Conservation (phyloP, 2,329 filamentous ascomycete species). For the Fusarium caatingaense region DNA sequence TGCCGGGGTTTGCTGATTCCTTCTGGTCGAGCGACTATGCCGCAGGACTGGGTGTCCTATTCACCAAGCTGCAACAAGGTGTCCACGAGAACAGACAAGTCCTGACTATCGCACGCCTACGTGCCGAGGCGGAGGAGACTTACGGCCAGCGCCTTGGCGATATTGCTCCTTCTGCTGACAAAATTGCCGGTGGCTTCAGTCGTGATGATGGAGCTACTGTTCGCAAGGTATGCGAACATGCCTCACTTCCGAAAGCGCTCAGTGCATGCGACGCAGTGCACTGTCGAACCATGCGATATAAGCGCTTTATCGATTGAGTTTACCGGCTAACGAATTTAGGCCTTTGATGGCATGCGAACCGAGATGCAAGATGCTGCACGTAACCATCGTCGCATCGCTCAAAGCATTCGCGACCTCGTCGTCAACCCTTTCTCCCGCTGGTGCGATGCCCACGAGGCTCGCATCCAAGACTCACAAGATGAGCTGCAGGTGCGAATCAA, state of each 20-base stretch:
- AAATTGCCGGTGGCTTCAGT: conserved; percentile 83
- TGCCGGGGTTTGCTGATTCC: conserved; percentile 92
- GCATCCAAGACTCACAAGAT: conserved; percentile 93
- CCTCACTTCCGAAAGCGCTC: neutral
- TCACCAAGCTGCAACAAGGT: conserved; percentile 96
- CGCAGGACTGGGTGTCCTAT: conserved; percentile 91
- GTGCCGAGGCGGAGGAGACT: conserved; percentile 92
- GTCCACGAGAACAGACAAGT: conserved; percentile 95
- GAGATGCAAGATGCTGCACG: conserved; percentile 93
- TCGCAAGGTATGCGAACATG: conserved; percentile 75
- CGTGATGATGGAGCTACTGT: conserved; percentile 96
- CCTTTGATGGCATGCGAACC: conserved; percentile 90
- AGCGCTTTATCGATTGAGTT: neutral
- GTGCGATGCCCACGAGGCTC: conserved; percentile 93
- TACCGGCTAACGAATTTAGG: conserved; percentile 62
- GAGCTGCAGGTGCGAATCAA: conserved; percentile 92
- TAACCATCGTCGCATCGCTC: conserved; percentile 94
- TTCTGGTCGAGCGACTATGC: conserved; percentile 99
- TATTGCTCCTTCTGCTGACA: conserved; percentile 85
- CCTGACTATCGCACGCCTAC: conserved; percentile 89
- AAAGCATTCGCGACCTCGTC: conserved; percentile 95
- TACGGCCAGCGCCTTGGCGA: conserved; percentile 85
- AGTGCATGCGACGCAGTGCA: conserved; percentile 3
- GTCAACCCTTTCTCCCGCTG: conserved; percentile 94
- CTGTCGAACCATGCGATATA: conserved; percentile 10